Base-by-base conservation (phyloP, 176 grass and related monocot species). In the Alloteropsis semialata region DNA sequence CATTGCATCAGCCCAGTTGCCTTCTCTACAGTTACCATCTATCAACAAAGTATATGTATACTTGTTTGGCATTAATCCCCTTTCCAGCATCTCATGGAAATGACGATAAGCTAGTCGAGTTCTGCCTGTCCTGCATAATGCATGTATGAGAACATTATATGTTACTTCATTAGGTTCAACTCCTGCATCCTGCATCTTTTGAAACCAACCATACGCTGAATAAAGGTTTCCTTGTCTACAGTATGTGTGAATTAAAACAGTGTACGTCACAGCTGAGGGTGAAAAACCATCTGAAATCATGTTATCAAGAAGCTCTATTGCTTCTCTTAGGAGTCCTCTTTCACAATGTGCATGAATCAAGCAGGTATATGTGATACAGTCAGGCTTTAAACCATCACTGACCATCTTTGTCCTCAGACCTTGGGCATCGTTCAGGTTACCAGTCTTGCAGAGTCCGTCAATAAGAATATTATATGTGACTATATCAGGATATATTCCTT, bases 11-110 rank as follows among this genome's bases (percentile, higher is more conserved):
- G 11, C 84, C 82, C 85, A 94, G 37, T 92, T 92, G 67, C 76
- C 51, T 69, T 86, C 71, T 85, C 66, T 90, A 74, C 87, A 90
- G 76, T 82, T 84, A 45, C 74, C 89, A 76, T 84, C 69, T 70
- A 97, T 90, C 57, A 97, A 75, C 69, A 90, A 86, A 84, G 91
- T 92, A 83, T 86, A 97, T 5, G 87, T 90, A 37, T 89, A 92
- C 70, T 88, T 97, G 79, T 90, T 92, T 81, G 87, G 87, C 11
- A 2, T 36, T 80, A 84, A 82, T 75, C 89, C 89, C 69, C 84
- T 86, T 75, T 86, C 59, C 51, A 87, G 43, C 87, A 97, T 90
- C 82, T 86, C 57, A 17, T 81, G 37, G 65, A 94, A 97, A 77
- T 88, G 38, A 46, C 71, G 69, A 82, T 86, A 85, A 55, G 89